Conservation (phyloP, 257 asterid genomes). For the Scutellaria minor region DNA sequence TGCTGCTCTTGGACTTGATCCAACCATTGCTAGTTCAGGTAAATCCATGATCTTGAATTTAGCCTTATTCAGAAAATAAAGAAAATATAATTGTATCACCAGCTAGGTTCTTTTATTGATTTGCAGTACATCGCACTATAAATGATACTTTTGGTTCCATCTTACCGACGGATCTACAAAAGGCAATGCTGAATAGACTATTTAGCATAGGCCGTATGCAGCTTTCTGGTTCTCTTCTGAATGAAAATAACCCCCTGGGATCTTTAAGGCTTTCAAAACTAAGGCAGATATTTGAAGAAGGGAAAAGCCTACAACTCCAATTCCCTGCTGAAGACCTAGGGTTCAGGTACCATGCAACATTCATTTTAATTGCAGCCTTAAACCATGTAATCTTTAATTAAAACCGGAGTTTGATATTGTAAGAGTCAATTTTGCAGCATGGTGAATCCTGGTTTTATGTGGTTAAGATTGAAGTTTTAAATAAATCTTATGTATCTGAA, state of each 20-base stretch:
- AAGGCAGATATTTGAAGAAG: slow-evolving; percentile 73
- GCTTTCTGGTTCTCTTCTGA: slow-evolving; percentile 70
- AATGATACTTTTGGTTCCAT: slow-evolving; percentile 66
- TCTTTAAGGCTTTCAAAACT: slow-evolving; percentile 77
- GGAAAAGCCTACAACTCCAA: slow-evolving; percentile 97
- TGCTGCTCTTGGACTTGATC: slow-evolving; percentile 97
- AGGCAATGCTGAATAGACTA: slow-evolving; percentile 67
- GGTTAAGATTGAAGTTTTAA: background rate
- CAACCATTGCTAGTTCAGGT: slow-evolving; percentile 87
- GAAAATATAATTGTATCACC: slow-evolving; percentile 3
- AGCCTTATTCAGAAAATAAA: background rate
- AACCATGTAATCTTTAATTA: background rate
- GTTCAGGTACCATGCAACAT: slow-evolving; percentile 58
- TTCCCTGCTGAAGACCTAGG: slow-evolving; percentile 98
- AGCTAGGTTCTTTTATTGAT: slow-evolving; percentile 15
- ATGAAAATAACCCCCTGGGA: slow-evolving; percentile 84
- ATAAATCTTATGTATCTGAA: background rate
- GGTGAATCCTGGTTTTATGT: background rate
- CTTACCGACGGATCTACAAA: slow-evolving; percentile 71
- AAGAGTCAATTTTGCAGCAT: background rate
- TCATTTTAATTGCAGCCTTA: background rate
- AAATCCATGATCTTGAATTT: slow-evolving; percentile 24
- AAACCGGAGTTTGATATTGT: background rate
- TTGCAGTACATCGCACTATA: slow-evolving; percentile 78
- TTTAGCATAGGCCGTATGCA: slow-evolving; percentile 91